A percentile compares a stretch with the other conserved stretches of the same genome.
phyloP scores from a whole-genome alignment of 306 rosid species.

The Arachis hypogaea region DNA sequence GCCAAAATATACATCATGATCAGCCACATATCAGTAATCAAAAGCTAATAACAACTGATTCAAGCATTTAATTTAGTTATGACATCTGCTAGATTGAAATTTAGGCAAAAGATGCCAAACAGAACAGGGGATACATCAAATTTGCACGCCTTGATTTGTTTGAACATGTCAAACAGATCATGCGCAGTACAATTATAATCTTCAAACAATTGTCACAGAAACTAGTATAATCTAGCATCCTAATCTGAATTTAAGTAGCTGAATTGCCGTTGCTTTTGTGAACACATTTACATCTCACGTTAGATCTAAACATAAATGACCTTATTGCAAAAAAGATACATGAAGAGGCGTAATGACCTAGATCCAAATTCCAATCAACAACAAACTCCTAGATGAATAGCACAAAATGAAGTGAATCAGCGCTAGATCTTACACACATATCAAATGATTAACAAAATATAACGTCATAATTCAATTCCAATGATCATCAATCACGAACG shows the following conservation, averaged over 20 bases:
- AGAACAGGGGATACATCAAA: background rate
- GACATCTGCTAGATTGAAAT: background rate
- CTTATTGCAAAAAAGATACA: no score
- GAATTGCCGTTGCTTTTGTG: slow-evolving; percentile 6
- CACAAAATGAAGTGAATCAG: no score
- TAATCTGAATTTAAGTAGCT: background rate
- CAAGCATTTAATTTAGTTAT: background rate
- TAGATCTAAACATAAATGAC: no score
- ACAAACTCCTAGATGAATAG: no score
- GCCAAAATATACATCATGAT: background rate
- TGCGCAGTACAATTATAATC: background rate
- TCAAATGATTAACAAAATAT: no score
- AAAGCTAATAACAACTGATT: background rate
- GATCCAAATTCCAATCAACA: no score
- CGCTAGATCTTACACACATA: no score
- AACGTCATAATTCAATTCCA: no score
- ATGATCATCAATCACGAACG: no score
- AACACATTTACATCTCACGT: background rate
- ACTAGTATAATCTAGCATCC: background rate
- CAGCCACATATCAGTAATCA: background rate
- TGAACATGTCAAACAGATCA: slow-evolving; percentile 2
- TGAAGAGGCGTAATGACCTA: no score
- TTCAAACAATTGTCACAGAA: background rate
- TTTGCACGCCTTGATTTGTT: background rate
- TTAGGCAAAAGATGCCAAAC: background rate